Evolutionary conservation across 129 eudicot species (phyloP).

Genomic region (Chrysanthemum seticuspe): DNA sequence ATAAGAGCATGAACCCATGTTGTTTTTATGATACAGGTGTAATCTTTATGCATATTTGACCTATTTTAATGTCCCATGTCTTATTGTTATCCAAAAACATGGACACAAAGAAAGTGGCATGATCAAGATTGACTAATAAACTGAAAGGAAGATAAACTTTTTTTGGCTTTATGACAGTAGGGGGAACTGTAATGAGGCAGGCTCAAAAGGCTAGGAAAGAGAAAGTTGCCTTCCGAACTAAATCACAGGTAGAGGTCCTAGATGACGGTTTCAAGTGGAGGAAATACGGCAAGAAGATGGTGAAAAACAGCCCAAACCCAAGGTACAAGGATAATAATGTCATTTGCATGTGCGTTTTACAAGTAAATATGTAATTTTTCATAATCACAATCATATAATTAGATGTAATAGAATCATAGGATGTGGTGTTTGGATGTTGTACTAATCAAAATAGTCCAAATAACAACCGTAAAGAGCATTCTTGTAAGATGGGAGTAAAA

Average conservation of each 20-base stretch:
- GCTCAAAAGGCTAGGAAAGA: constrained; percentile 41
- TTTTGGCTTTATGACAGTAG: constrained; percentile 29
- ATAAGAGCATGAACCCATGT: background rate
- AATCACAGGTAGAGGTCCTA: constrained; percentile 69
- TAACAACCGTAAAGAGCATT: too few relatives aligned
- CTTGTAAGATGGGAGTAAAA: too few relatives aligned
- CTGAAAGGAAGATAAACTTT: background rate
- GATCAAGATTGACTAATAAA: constrained; percentile 2
- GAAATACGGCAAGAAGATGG: constrained; percentile 96
- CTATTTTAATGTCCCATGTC: background rate
- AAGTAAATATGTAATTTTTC: background rate
- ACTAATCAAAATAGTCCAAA: too few relatives aligned
- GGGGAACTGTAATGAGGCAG: constrained; percentile 25
- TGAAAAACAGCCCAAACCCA: constrained; percentile 93
- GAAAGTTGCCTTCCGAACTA: constrained; percentile 69
- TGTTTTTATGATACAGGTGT: background rate
- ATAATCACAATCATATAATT: background rate
- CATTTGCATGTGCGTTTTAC: background rate
- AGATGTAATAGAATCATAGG: too few relatives aligned
- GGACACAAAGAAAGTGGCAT: constrained; percentile 7
- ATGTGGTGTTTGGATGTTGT: too few relatives aligned
- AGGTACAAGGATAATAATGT: constrained; percentile 48
- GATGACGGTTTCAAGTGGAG: constrained; percentile 95
- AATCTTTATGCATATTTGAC: background rate
- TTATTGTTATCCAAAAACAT: background rate